phyloP scores from a whole-genome alignment of 257 asterid genomes.

The Cinchona pubescens region DNA sequence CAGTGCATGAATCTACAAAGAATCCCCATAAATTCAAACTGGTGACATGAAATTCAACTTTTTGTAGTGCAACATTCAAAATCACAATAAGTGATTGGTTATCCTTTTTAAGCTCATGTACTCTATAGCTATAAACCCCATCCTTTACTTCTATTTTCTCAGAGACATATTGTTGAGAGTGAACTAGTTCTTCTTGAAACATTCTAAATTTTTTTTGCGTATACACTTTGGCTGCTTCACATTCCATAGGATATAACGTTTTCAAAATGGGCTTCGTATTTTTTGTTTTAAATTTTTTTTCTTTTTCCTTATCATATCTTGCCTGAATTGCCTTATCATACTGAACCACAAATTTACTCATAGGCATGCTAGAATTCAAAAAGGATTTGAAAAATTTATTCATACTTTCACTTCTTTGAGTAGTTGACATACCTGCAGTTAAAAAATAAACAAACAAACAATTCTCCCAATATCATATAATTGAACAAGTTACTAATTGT shows the following conservation, averaged over 20 bases:
- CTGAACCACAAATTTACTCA: no score
- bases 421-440: not conserved
- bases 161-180: not conserved
- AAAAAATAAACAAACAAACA: no score
- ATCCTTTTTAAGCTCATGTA: slow-evolving; percentile 20
- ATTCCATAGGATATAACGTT: not conserved
- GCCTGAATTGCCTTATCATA: no score
- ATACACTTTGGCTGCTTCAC: not conserved
- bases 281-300: not conserved
- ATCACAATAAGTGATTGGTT: slow-evolving; percentile 24
- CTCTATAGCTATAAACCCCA: slow-evolving; percentile 29
- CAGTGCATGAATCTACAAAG: no score
- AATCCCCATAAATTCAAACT: no score
- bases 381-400: no score
- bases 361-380: no score
- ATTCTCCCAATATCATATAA: no score
- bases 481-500: no score
- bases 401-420: no score
- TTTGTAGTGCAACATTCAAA: not conserved
- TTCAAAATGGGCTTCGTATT: not conserved
- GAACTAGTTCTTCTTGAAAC: slow-evolving; percentile 20
- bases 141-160: slow-evolving; percentile 25
- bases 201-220: not conserved
- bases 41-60: not conserved
- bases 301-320: no score